Percentiles rank a stretch among this genome's conserved stretches.
Conservation (phyloP, 352 stramenopile genomes). For the Phytophthora fragariae region DNA sequence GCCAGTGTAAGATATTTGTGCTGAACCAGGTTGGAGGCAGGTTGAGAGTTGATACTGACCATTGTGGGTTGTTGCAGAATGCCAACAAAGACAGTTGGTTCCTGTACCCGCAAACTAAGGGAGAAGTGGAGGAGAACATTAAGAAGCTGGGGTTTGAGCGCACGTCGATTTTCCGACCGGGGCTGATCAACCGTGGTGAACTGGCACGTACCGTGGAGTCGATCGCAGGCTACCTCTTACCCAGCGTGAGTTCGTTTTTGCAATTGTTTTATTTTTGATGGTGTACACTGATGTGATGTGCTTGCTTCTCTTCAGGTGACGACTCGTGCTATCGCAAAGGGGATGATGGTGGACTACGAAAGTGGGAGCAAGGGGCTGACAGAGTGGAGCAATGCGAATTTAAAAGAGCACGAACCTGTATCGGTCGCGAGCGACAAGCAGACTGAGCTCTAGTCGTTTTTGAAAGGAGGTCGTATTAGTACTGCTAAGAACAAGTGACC, state of each 20-base stretch:
- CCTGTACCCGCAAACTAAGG: conserved; percentile 78
- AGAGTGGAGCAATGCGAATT: conserved; percentile 56
- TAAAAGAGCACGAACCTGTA: conserved; percentile 42
- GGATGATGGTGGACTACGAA: conserved; percentile 73
- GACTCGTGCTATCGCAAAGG: conserved; percentile 55
- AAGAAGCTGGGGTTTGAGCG: conserved; percentile 56
- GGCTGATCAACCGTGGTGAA: conserved; percentile 62
- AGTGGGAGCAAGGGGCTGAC: conserved; percentile 43
- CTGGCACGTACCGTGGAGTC: conserved; percentile 58
- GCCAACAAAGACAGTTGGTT: conserved; percentile 80
- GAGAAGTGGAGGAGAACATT: conserved; percentile 68
- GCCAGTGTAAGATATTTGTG: conserved; percentile 44
- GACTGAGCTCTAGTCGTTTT: conserved; percentile 19
- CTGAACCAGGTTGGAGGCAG: background rate
- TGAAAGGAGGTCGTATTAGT: background rate
- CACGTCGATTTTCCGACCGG: conserved; percentile 68
- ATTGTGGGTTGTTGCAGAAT: conserved; percentile 31
- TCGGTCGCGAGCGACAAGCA: conserved; percentile 9
- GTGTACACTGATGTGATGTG: background rate
- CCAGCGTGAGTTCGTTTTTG: conserved; percentile 39
- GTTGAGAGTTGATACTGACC: background rate
- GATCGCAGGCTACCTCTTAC: conserved; percentile 52
- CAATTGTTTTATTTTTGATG: background rate
- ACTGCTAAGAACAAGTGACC: no score
- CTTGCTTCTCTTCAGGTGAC: conserved; percentile 47